Evolutionary conservation across 257 asterid genomes (phyloP).

Genomic region (Marsdenia floribunda): DNA sequence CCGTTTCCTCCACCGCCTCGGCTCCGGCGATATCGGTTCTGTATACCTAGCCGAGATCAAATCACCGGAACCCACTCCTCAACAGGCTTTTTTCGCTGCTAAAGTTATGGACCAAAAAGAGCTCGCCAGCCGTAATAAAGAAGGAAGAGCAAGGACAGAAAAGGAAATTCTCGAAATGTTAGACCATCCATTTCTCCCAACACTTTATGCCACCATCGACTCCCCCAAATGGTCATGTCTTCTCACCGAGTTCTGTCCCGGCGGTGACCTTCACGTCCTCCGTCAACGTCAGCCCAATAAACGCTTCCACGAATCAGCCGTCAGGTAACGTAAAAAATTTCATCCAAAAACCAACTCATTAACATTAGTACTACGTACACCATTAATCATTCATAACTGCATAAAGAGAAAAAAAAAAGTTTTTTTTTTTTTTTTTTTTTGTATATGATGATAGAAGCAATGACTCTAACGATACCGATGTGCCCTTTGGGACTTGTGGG

Average conservation of each 20-base stretch:
- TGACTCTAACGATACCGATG: slow-evolving; percentile 29
- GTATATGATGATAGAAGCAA: slow-evolving; percentile 26
- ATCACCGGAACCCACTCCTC: slow-evolving; percentile 15
- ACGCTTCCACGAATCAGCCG: slow-evolving; percentile 84
- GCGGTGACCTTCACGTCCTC: slow-evolving; percentile 95
- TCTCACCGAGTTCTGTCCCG: slow-evolving; percentile 90
- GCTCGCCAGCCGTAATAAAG: slow-evolving; percentile 75
- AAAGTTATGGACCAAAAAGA: slow-evolving; percentile 90
- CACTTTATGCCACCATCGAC: slow-evolving; percentile 72
- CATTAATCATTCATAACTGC: background rate
- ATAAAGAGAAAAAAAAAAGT: background rate
- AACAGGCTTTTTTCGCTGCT: slow-evolving; percentile 61
- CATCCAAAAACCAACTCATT: background rate
- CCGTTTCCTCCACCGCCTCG: slow-evolving; percentile 86
- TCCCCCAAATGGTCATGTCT: slow-evolving; percentile 87
- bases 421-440: background rate
- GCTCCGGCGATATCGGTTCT: slow-evolving; percentile 92
- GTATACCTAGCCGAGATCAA: slow-evolving; percentile 86
- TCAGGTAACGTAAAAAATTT: slow-evolving; percentile 46
- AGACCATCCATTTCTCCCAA: slow-evolving; percentile 90
- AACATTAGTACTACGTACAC: background rate
- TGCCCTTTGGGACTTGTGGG: slow-evolving; percentile 25
- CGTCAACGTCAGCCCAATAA: slow-evolving; percentile 91
- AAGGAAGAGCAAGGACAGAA: slow-evolving; percentile 83
- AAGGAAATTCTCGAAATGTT: slow-evolving; percentile 76